Evolutionary conservation across 306 rosid species (phyloP), one percentile per base, ranked within the genome.

Genomic region (Arachis hypogaea): DNA sequence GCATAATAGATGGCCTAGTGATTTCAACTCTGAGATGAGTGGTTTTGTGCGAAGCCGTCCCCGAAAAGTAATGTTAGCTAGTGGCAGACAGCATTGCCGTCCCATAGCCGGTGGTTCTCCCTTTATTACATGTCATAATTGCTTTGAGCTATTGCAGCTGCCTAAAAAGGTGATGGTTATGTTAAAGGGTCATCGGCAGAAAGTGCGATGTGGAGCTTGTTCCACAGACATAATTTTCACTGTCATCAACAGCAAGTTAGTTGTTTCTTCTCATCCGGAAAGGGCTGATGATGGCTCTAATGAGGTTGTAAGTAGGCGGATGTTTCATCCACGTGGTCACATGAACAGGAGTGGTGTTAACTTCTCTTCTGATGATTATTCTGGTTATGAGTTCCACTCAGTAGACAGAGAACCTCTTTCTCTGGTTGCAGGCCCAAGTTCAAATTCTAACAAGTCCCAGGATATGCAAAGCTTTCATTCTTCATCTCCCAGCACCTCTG

Each of bases 51-150:
- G 81, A 42, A 50, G 69, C 55, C 89, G 86, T 47, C 89, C 92
- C 59, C 86, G 86, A 18, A 91, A 86, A 85, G 83, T 76, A 36
- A 83, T 72, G 77, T 61, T 87, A 55, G 71, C 90, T 18, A 77
- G 78, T 62, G 85, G 87, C 63, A 84, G 88, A 47, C 85, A 68
- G 47, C 93, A 66, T 63, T 88, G 90, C 72, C 85, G 72, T 59
- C 98, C 99, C 30, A 46, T 92, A 44, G 89, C 92, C 43, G 92
- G 95, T 16, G 99, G 99, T 71, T 92, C 97, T 28, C 99, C 99
- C 40, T 92, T 95, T 81, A 67, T 95, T 47, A 81, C 96, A 9
- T 95, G 99, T 66, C 81, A 78, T 68, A 95, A 86, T 77, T 95
- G 99, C 86, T 90, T 80, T 72, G 95, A 83, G 78, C 68, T 90